Evolutionary conservation across 2,329 filamentous ascomycete genomes (phyloP), one percentile per base, ranked within the genome.

Genomic region (Teratosphaeria pseudoeucalypti): DNA sequence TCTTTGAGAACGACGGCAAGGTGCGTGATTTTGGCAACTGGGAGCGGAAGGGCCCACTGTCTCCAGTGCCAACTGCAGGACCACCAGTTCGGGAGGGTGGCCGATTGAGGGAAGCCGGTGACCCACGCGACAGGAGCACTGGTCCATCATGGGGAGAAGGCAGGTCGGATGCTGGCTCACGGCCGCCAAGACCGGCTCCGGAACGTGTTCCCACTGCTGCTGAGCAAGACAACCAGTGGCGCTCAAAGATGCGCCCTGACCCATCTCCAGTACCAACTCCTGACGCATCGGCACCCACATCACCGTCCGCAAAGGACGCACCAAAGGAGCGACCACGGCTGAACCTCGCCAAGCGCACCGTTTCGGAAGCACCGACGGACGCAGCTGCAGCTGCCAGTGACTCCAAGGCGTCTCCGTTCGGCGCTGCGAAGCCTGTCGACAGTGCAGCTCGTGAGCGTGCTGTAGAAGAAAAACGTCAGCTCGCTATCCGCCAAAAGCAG

Each of bases 201-300:
- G 87, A 90, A 72, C 84, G 89, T 67, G 81, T 81, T 56, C 89
- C 88, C 26, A 97, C 89, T 59, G 94, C 94, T 49, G 89, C 94
- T 56, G 94, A 99, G 62, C 84, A 89, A 71, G 94, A 97, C 73
- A 95, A 86, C 77, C 86, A 95, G 76, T 99, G 94, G 94, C 88
- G 94, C 68, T 81, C 82, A 66, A 89, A 83, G 75, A 97, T 97
- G 92, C 88, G 85, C 66, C 90, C 92, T n/a, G 92, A 95, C 68
- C 73, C 81, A 6, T 85, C 87, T 12, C 82, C 86, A 26, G 82
- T 81, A 47, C 53, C 53, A 16, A 80, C 83, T 61, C 87, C 86
- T 57, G 88, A 94, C 61, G 82, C 84, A 61, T 91, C 86, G 71
- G 85, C 87, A 66, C 88, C 89, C 10, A 85, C 90, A 6, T 85